A percentile compares a stretch with the other conserved stretches of the same genome.
Conservation (phyloP, 768 basidiomycete species). For the Suillus subaureus region DNA sequence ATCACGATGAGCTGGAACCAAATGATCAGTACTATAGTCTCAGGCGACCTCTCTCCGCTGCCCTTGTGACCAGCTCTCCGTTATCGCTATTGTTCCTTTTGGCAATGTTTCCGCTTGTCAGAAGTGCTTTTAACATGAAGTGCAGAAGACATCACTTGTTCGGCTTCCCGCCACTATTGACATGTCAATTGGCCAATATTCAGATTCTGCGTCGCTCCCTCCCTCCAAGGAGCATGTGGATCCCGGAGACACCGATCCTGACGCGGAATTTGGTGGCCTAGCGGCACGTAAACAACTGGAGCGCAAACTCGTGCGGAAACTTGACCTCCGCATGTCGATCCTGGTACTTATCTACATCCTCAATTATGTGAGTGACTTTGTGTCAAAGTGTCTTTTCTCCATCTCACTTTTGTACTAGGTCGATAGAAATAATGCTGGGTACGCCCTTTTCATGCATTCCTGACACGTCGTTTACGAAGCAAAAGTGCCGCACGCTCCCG, state of each 20-base stretch:
- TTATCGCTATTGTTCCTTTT: not conserved
- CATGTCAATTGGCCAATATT: conserved; percentile 16
- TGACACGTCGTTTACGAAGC: not conserved
- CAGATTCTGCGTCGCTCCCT: conserved; percentile 9
- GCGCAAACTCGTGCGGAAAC: conserved; percentile 52
- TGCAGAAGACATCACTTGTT: not conserved
- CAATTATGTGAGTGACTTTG: conserved; percentile 32
- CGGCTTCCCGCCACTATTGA: conserved; percentile 2
- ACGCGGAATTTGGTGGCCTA: conserved; percentile 51
- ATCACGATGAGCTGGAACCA: not conserved
- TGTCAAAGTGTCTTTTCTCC: not conserved
- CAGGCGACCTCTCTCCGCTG: not conserved
- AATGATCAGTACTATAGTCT: not conserved
- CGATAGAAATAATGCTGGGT: conserved; percentile 73
- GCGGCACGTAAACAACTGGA: conserved; percentile 52
- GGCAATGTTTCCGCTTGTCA: not conserved
- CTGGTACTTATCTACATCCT: conserved; percentile 44
- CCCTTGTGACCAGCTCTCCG: not conserved
- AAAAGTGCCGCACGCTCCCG: conserved; percentile 66
- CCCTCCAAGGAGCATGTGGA: conserved; percentile 10
- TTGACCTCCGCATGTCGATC: conserved; percentile 60
- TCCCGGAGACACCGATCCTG: conserved; percentile 19
- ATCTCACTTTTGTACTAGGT: conserved; percentile 40
- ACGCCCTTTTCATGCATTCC: conserved; percentile 19
- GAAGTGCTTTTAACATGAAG: not conserved